These are phyloP conservation scores for Xylaria nigripes DNA, from an alignment of 495 filamentous ascomycete genomes.

Conservation along the genomic window DNA sequence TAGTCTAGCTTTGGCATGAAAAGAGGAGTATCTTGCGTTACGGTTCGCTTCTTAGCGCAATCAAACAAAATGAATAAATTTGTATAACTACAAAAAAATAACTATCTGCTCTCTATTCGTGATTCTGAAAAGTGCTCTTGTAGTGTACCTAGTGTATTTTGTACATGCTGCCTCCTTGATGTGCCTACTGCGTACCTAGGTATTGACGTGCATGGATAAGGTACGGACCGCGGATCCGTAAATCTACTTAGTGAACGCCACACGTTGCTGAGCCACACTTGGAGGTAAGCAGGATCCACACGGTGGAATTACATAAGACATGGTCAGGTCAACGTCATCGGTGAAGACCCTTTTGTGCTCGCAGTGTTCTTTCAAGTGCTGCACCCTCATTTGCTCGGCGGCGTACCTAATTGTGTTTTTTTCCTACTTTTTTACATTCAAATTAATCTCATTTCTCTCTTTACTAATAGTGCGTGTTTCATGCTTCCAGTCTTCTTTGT, in stretches of 20 bases:
- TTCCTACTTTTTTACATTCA: neutral
- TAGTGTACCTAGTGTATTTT: too few relatives aligned
- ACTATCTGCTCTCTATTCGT: too few relatives aligned
- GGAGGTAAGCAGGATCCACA: too few relatives aligned
- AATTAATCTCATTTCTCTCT: neutral
- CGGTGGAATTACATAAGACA: too few relatives aligned
- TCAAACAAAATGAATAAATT: neutral
- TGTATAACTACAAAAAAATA: neutral
- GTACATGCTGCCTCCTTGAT: too few relatives aligned
- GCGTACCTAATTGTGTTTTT: neutral
- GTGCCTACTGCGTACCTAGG: too few relatives aligned
- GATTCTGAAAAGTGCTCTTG: too few relatives aligned
- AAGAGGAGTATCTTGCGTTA: neutral
- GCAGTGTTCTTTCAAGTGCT: neutral
- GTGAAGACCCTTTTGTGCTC: neutral
- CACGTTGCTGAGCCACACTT: too few relatives aligned
- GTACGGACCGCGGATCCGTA: too few relatives aligned
- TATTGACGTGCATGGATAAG: too few relatives aligned
- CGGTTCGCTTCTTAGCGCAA: neutral
- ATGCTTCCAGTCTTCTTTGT: neutral
- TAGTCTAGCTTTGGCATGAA: neutral
- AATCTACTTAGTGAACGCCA: too few relatives aligned
- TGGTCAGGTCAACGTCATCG: slow-evolving; percentile 5
- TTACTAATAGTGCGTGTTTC: neutral
- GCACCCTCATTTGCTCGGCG: neutral